Conservation (phyloP, 176 grass and related monocot species). For the Aegilops tauschii region DNA sequence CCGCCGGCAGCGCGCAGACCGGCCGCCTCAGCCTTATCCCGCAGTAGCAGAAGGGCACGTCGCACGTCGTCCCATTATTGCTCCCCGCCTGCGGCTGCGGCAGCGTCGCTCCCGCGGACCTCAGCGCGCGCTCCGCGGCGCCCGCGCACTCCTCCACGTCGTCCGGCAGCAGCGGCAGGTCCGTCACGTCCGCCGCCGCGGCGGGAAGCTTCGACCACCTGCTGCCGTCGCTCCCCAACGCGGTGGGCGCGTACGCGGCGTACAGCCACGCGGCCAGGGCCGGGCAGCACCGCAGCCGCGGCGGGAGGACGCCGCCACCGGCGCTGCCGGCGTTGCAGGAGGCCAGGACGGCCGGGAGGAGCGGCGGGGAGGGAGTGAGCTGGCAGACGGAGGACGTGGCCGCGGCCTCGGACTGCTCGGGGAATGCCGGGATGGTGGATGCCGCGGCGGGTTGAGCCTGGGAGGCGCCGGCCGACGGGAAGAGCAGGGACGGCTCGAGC, state of each 20-base stretch:
- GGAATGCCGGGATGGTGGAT: conserved; percentile 87
- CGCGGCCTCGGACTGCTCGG: conserved; percentile 76
- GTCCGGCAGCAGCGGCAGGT: conserved; percentile 66
- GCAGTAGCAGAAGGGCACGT: conserved; percentile 72
- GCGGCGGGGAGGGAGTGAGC: conserved; percentile 47
- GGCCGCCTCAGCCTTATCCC: conserved; percentile 58
- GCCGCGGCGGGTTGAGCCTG: not conserved
- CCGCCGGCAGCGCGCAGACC: conserved; percentile 44
- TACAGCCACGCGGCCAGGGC: conserved; percentile 79
- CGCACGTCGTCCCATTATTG: conserved; percentile 66
- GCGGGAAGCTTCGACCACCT: not conserved
- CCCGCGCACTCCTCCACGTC: conserved; percentile 70
- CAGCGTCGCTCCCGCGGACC: conserved; percentile 41
- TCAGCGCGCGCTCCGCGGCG: conserved; percentile 56
- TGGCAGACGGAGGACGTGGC: conserved; percentile 66
- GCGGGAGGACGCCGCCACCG: conserved; percentile 12
- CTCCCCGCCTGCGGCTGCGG: conserved; percentile 19
- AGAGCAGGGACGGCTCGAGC: conserved; percentile 44
- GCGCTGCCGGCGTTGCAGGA: conserved; percentile 39
- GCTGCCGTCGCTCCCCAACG: conserved; percentile 25
- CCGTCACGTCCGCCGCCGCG: conserved; percentile 20
- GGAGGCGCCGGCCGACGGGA: conserved; percentile 39
- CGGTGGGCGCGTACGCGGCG: conserved; percentile 67
- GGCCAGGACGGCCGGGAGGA: conserved; percentile 59
- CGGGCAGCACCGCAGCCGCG: conserved; percentile 64